Evolutionary conservation across 805 yeast genomes (phyloP).

Genomic region (Metschnikowia cerradonensis): DNA sequence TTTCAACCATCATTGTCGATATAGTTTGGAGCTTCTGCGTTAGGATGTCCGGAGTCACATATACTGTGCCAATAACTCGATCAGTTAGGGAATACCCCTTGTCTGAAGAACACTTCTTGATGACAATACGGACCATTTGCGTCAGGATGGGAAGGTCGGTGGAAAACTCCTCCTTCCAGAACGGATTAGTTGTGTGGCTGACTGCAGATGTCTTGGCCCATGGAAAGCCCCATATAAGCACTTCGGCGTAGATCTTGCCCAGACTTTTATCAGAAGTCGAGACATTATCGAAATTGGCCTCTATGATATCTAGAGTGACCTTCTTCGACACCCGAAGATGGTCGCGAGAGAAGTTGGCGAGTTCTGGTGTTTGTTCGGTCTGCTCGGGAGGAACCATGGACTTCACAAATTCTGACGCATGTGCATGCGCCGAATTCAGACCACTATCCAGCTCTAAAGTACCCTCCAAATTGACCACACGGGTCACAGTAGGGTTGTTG

Average conservation of each 20-base stretch:
- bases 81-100: slow-evolving; percentile 30
- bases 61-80: slow-evolving; percentile 49
- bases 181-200: slow-evolving; percentile 48
- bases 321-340: slow-evolving; percentile 52
- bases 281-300: slow-evolving; percentile 49
- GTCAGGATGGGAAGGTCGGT: slow-evolving; percentile 57
- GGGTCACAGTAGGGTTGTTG: slow-evolving; percentile 5
- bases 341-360: slow-evolving; percentile 20
- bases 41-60: slow-evolving; percentile 50
- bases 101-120: slow-evolving; percentile 34
- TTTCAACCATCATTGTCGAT: slow-evolving; percentile 34
- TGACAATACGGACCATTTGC: slow-evolving; percentile 46
- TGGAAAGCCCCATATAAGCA: slow-evolving; percentile 65
- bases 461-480: slow-evolving; percentile 16
- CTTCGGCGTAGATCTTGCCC: slow-evolving; percentile 58
- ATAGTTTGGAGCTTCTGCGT: slow-evolving; percentile 27
- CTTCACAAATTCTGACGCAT: background rate
- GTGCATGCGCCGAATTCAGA: background rate
- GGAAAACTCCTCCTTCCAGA: slow-evolving; percentile 78
- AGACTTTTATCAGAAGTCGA: slow-evolving; percentile 9
- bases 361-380: slow-evolving; percentile 2
- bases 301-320: slow-evolving; percentile 56
- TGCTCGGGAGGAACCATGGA: background rate
- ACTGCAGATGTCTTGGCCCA: slow-evolving; percentile 78
- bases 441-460: slow-evolving; percentile 11